Conservation (phyloP, 73 alveolate species). For the Paramecium pentaurelia region DNA sequence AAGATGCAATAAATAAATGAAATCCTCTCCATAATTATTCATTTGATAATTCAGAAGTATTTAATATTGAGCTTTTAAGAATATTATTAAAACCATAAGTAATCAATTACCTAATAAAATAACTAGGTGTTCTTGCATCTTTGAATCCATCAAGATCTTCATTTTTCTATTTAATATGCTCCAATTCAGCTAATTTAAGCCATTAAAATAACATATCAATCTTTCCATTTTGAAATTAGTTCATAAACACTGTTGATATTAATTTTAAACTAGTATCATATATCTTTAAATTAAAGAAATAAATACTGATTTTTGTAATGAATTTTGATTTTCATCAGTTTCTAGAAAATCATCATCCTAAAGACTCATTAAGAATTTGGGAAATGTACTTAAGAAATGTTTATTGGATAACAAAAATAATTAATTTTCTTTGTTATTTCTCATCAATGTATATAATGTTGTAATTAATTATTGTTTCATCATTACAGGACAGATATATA, state of each 20-base stretch:
- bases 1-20: not conserved
- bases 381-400: conserved; percentile 26
- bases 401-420: not conserved
- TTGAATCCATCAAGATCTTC: not conserved
- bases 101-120: not conserved
- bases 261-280: conserved; percentile 14
- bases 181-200: not conserved
- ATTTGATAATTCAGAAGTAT: not conserved
- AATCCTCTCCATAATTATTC: not conserved
- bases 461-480: not conserved
- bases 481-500: not conserved
- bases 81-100: not conserved
- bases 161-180: not conserved
- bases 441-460: not conserved
- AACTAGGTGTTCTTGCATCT: not conserved
- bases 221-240: not conserved
- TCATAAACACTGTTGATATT: not conserved
- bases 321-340: not conserved
- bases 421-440: conserved; percentile 24
- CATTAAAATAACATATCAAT: conserved; percentile 21
- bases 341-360: not conserved
- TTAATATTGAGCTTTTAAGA: not conserved
- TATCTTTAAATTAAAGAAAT: not conserved
- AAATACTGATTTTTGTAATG: not conserved
- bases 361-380: not conserved